phyloP scores from a whole-genome alignment of 1,139 yeast species.

The Debaryomyces sp. region DNA sequence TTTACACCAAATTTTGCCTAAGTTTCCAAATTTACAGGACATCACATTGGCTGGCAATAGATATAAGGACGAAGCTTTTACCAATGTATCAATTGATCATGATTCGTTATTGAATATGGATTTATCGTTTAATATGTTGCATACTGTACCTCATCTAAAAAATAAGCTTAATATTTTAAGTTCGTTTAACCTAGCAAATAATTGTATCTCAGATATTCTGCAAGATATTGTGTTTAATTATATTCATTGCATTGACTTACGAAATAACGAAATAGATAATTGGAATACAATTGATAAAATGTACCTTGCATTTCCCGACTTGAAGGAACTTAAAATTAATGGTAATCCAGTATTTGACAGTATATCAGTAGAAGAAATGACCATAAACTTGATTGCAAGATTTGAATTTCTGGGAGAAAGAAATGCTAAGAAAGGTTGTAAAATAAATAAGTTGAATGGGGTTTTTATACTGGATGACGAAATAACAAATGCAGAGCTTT shows the following conservation, averaged over 20 bases:
- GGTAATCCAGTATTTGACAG: constrained; percentile 52
- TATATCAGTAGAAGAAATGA: constrained; percentile 36
- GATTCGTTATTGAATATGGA: constrained; percentile 33
- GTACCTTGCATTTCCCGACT: constrained; percentile 32
- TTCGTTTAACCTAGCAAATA: constrained; percentile 28
- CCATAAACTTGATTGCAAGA: constrained; percentile 53
- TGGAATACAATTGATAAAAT: constrained; percentile 56
- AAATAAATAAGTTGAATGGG: constrained; percentile 57
- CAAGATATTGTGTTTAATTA: background rate
- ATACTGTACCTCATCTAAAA: constrained; percentile 28
- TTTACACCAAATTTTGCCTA: constrained; percentile 21
- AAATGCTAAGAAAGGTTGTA: constrained; percentile 10
- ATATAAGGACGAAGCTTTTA: constrained; percentile 28
- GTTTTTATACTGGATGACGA: constrained; percentile 47
- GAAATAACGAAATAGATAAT: constrained; percentile 43
- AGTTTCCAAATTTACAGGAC: constrained; percentile 47
- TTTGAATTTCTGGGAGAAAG: constrained; percentile 28
- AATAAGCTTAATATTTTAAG: constrained; percentile 11
- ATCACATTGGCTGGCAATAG: constrained; percentile 54
- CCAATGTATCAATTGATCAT: constrained; percentile 11
- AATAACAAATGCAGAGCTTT: constrained; percentile 67
- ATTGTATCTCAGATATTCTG: constrained; percentile 18
- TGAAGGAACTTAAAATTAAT: constrained; percentile 50
- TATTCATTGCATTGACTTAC: constrained; percentile 41
- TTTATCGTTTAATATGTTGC: constrained; percentile 47